A percentile compares a stretch with the other conserved stretches of the same genome.
phyloP scores from a whole-genome alignment of 108 stramenopile species.

The Skeletonema costatum region DNA sequence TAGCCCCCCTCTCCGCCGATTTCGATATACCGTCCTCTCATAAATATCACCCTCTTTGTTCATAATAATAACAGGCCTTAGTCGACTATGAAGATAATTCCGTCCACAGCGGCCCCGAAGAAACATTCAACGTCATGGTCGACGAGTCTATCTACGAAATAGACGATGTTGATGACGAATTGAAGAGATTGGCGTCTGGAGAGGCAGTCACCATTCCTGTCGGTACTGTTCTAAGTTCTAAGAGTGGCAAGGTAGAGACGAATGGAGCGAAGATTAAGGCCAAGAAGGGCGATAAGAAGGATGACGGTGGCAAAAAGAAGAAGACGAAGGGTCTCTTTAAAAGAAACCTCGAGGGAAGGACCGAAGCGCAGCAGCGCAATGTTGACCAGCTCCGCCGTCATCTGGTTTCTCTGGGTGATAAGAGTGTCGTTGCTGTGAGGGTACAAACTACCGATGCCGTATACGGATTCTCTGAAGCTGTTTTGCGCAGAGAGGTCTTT shows the following conservation, averaged over 20 bases:
- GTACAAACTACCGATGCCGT: conserved; percentile 17
- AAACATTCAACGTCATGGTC: background rate
- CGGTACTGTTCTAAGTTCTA: background rate
- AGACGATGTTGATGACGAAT: background rate
- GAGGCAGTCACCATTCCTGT: background rate
- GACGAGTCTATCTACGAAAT: background rate
- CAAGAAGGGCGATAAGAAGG: background rate
- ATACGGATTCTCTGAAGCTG: background rate
- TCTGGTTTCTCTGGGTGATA: background rate
- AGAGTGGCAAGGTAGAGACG: background rate
- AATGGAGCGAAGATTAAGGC: background rate
- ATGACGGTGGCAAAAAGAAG: background rate
- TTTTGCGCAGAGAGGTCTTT: conserved; percentile 20
- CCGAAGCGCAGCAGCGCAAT: background rate
- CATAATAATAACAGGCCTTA: background rate
- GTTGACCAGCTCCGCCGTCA: background rate
- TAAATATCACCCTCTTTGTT: background rate
- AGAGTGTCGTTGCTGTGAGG: conserved; percentile 34
- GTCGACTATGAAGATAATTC: background rate
- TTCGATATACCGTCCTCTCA: no score
- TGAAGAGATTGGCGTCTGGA: background rate
- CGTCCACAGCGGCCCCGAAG: background rate
- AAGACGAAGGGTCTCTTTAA: background rate
- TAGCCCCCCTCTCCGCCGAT: no score
- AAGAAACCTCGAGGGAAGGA: background rate